Evolutionary conservation across 768 basidiomycete species (phyloP).

Genomic region (Boletellus emodensis): DNA sequence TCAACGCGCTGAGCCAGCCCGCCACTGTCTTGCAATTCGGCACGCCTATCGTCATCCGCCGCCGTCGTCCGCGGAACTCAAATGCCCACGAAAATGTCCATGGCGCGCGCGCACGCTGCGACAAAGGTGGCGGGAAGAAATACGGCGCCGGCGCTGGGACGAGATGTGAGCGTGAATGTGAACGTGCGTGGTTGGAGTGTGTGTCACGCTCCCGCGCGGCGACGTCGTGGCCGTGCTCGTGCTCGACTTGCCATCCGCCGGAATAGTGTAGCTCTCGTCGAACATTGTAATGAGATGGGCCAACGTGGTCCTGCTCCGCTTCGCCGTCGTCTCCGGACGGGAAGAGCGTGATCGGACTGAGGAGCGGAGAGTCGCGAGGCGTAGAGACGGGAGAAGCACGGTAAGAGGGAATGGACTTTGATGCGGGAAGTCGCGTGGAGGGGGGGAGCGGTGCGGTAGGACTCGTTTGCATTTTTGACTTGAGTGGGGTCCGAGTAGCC

Average conservation of each 20-base stretch:
- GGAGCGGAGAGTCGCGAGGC: slow-evolving; percentile 38
- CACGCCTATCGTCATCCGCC: slow-evolving; percentile 47
- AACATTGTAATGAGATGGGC: slow-evolving; percentile 46
- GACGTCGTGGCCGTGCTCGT: slow-evolving; percentile 6
- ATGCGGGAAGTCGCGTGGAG: slow-evolving; percentile 39
- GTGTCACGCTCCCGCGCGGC: background rate
- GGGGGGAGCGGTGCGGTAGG: slow-evolving; percentile 38
- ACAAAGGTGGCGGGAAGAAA: slow-evolving; percentile 39
- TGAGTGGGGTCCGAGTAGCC: slow-evolving; percentile 42
- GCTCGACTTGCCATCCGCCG: slow-evolving; percentile 30
- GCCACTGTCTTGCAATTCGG: slow-evolving; percentile 33
- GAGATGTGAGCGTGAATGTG: background rate
- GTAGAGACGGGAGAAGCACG: slow-evolving; percentile 37
- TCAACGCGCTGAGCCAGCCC: slow-evolving; percentile 8
- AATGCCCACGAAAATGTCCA: slow-evolving; percentile 49
- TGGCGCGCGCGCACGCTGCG: slow-evolving; percentile 20
- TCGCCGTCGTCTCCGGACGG: slow-evolving; percentile 45
- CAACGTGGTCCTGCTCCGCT: slow-evolving; percentile 40
- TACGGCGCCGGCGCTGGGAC: slow-evolving; percentile 16
- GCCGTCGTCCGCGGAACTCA: slow-evolving; percentile 48
- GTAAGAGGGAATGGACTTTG: slow-evolving; percentile 33
- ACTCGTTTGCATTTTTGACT: slow-evolving; percentile 34
- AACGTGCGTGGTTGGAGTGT: background rate
- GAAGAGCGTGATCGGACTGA: slow-evolving; percentile 35
- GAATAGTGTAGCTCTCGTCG: slow-evolving; percentile 35